Conservation (phyloP, 345 rosid species). For the Theobroma cacao region DNA sequence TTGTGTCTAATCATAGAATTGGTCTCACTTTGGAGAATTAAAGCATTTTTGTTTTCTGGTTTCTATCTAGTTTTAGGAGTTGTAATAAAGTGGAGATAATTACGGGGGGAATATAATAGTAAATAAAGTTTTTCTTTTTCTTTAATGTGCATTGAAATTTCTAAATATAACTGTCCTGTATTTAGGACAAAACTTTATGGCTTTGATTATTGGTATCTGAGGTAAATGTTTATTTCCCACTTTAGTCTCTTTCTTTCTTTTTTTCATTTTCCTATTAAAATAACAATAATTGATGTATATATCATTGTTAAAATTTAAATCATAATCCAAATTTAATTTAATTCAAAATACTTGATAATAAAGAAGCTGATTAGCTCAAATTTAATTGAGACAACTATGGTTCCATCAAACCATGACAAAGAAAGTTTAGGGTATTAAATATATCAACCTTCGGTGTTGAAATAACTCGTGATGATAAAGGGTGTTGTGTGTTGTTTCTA, state of each 20-base stretch:
- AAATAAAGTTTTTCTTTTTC: neutral
- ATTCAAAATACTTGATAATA: neutral
- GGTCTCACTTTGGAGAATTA: neutral
- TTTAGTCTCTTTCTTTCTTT: neutral
- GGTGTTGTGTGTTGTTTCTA: neutral
- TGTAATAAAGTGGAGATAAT: constrained; percentile 6
- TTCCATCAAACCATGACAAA: neutral
- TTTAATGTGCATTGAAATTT: neutral
- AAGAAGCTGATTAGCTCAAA: neutral
- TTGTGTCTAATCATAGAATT: neutral
- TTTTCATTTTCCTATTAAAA: neutral
- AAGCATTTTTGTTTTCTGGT: neutral
- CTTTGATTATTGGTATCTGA: neutral
- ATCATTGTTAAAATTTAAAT: no score
- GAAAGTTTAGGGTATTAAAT: neutral
- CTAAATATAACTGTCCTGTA: neutral
- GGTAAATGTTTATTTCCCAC: neutral
- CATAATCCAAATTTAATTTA: no score
- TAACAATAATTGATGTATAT: no score
- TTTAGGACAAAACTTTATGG: neutral
- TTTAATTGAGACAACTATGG: neutral
- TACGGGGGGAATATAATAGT: neutral
- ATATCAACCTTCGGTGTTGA: neutral
- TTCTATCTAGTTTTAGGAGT: neutral
- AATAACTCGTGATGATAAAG: neutral